phyloP scores from a whole-genome alignment of 1,284 basidiomycete species.

The Ustilago curta region DNA sequence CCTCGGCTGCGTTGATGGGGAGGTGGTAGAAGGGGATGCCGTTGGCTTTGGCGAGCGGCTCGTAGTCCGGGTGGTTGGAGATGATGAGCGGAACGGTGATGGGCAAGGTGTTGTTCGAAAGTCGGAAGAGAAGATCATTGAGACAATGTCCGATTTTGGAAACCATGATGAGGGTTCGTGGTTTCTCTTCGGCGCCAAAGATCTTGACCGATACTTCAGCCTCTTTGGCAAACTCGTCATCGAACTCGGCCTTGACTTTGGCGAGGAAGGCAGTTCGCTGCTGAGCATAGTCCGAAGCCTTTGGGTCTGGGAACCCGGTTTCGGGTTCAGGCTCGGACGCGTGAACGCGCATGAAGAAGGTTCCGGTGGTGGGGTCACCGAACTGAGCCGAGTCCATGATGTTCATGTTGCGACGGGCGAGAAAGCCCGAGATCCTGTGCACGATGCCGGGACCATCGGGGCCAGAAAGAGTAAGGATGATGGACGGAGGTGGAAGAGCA shows the following conservation, averaged over 20 bases:
- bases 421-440: constrained; percentile 58
- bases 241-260: constrained; percentile 54
- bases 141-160: constrained; percentile 67
- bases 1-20: constrained; percentile 58
- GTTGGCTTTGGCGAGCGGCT: constrained; percentile 60
- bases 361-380: constrained; percentile 59
- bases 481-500: constrained; percentile 62
- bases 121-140: constrained; percentile 66
- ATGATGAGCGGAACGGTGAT: constrained; percentile 65
- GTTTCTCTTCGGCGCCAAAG: constrained; percentile 59
- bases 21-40: constrained; percentile 67
- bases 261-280: constrained; percentile 36
- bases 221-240: constrained; percentile 54
- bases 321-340: constrained; percentile 51
- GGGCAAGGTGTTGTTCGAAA: constrained; percentile 56
- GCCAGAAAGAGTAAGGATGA: constrained; percentile 66
- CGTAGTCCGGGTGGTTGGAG: constrained; percentile 66
- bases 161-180: constrained; percentile 66
- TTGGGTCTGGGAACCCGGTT: constrained; percentile 37
- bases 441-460: constrained; percentile 66
- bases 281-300: constrained; percentile 32
- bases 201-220: constrained; percentile 55
- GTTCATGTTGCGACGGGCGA: constrained; percentile 62
- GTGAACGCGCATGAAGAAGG: constrained; percentile 69
- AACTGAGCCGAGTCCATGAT: constrained; percentile 68